A percentile compares a stretch with the other conserved stretches of the same genome.
Evolutionary conservation across 805 yeast species (phyloP).

Genomic region (Henningerozyma blattae): DNA sequence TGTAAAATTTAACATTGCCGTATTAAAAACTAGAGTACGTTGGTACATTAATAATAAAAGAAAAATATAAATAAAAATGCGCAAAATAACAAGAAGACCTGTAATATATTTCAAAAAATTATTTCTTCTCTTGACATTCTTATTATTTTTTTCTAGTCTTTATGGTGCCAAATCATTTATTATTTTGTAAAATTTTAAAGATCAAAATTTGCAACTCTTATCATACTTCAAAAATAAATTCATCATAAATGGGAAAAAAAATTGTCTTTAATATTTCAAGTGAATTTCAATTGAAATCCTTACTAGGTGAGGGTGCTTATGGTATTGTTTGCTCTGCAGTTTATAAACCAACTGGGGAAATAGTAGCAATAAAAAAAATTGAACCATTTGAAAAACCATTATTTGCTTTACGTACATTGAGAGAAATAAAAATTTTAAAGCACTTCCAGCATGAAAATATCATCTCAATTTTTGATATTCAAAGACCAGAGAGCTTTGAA

Average conservation of each 20-base stretch:
- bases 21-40: no score
- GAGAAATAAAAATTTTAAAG: constrained; percentile 79
- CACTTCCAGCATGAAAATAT: constrained; percentile 93
- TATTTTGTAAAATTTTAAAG: no score
- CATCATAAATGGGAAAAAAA: constrained; percentile 32
- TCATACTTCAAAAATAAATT: no score
- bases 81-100: no score
- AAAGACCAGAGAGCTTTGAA: constrained; percentile 67
- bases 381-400: constrained; percentile 81
- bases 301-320: constrained; percentile 94
- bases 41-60: no score
- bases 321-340: constrained; percentile 88
- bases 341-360: constrained; percentile 75
- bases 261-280: constrained; percentile 72
- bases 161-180: no score
- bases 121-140: no score
- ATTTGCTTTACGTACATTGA: constrained; percentile 77
- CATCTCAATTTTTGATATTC: constrained; percentile 80
- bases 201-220: no score
- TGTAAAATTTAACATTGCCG: neutral
- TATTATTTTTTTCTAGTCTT: no score
- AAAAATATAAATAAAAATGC: no score
- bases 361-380: constrained; percentile 92
- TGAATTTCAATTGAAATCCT: constrained; percentile 72
- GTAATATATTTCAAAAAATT: no score